Base-by-base conservation (phyloP, 139 green algal species). In the Chlamydomonas asymmetrica region DNA sequence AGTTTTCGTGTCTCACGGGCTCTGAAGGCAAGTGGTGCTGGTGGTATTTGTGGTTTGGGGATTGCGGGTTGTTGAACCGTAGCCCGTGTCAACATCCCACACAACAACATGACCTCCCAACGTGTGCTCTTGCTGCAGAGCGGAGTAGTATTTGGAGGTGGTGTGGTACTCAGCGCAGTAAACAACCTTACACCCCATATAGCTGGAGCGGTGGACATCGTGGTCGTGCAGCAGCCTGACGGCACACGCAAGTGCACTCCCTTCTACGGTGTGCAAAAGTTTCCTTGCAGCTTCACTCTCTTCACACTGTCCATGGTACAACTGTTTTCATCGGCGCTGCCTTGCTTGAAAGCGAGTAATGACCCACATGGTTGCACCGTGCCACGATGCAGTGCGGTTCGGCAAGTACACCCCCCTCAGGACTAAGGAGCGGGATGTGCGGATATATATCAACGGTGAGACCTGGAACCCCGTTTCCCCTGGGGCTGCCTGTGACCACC, bases 361-460 rank as follows among this genome's bases (percentile, higher is more conserved):
- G 29, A 78, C 41, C 27, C 73, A 45, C 63, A 35, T n/a, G 37
- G 52, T 71, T 4, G 1, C 43, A 49, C 1, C 52, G 25, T 27
- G 1, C 38, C 22, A 45, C 48, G 5, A 37, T 72, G 79, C 88
- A 95, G 93, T 98, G 35, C 91, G 94, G 3, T 98, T 98, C 80
- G 93, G 93, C 49, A 97, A 97, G 76, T 98, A 97, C 83, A 93
- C 94, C 4, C 87, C 89, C n/a, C 78, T 96, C 29, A 81, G 92
- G 38, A 85, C 74, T 43, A 85, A 87, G 23, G 88, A 97, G 68
- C 85, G 86, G 41, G 48, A 79, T 22, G 92, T 97, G 18, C 79
- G 83, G 25, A 88, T 97, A 18, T 80, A 73, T 20, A 84, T 97
- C 29, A 97, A 97, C 75, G 90, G 91, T 91, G 49, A 85, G 85